Base-by-base conservation (phyloP, 2,329 filamentous ascomycete species). In the Lecanicillium sp. region DNA sequence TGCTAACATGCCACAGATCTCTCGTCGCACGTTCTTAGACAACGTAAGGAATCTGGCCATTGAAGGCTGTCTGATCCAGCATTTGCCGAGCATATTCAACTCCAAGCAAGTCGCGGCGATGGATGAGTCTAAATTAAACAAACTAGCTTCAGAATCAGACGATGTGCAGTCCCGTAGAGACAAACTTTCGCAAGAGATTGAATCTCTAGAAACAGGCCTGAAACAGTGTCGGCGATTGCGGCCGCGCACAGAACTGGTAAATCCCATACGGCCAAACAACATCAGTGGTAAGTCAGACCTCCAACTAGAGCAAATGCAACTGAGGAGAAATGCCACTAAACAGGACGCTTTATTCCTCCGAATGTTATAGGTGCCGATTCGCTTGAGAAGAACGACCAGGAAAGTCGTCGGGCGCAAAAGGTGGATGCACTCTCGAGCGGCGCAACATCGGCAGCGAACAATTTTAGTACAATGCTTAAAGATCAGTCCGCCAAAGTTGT, bases 31-130 rank as follows among this genome's bases (percentile, higher is more conserved):
- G 0, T 74, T 77, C 40, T 62, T 70, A 3, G 69, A 78, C 4
- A 74, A 74, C 17, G 60, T 77, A 9, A 62, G 69, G 15, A 73
- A 66, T n/a, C 60, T 76, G 1, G 73, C 66, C 0, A 61, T 74
- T 1, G 74, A 78, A 53, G 70, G 69, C 26, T 75, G 71, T 37
- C 65, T 78, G 1, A 56, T 78, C 0, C 56, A 49, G 0, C 63
- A 69, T 2, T 49, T 77, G 0, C 62, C 66, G 1, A 45, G 51
- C 0, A 70, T 77, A 3, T 60, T 77, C 26, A 71, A 66, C 0
- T 60, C 68, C 1, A 59, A 58, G 1, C 56, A 54, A 0, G 63
- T 75, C 1, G 56, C 60, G 30, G 47, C 41, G 2, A 65, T 73
- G 62, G 51, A 55, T 2, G 59, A 69, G 2, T 55, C 60, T 1